phyloP scores from a whole-genome alignment of 2,329 filamentous ascomycete genomes.

The Alternaria alternata region DNA sequence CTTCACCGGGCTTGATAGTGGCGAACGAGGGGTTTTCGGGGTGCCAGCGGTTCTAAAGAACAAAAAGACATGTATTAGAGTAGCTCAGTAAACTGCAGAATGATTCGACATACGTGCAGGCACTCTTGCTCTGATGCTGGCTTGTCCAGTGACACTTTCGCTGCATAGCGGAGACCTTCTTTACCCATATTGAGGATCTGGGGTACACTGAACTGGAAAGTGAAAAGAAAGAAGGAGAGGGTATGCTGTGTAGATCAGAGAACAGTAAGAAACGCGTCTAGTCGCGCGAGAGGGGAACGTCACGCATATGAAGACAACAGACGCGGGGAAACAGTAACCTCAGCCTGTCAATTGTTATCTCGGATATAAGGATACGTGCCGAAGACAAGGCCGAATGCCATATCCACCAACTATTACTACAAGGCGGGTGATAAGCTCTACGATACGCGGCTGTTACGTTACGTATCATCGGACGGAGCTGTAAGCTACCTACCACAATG shows the following conservation, averaged over 20 bases:
- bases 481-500: slow-evolving; percentile 32
- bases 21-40: slow-evolving; percentile 80
- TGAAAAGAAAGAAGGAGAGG: neutral
- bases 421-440: slow-evolving; percentile 46
- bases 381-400: slow-evolving; percentile 17
- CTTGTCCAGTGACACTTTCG: slow-evolving; percentile 76
- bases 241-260: neutral
- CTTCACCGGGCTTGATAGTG: slow-evolving; percentile 81
- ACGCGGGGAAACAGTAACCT: slow-evolving; percentile 26
- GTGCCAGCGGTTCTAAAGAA: slow-evolving; percentile 83
- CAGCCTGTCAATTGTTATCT: slow-evolving; percentile 30
- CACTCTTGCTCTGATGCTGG: slow-evolving; percentile 73
- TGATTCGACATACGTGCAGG: slow-evolving; percentile 67
- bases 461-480: slow-evolving; percentile 41
- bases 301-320: slow-evolving; percentile 22
- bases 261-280: neutral
- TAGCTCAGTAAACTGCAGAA: neutral
- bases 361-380: slow-evolving; percentile 23
- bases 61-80: neutral
- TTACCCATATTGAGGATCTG: slow-evolving; percentile 53
- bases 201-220: neutral
- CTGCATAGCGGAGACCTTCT: slow-evolving; percentile 71
- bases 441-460: slow-evolving; percentile 46
- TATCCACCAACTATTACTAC: slow-evolving; percentile 19
- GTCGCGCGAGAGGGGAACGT: slow-evolving; percentile 8